phyloP scores from a whole-genome alignment of 2,329 filamentous ascomycete genomes.

The Epichloe coenophiala region DNA sequence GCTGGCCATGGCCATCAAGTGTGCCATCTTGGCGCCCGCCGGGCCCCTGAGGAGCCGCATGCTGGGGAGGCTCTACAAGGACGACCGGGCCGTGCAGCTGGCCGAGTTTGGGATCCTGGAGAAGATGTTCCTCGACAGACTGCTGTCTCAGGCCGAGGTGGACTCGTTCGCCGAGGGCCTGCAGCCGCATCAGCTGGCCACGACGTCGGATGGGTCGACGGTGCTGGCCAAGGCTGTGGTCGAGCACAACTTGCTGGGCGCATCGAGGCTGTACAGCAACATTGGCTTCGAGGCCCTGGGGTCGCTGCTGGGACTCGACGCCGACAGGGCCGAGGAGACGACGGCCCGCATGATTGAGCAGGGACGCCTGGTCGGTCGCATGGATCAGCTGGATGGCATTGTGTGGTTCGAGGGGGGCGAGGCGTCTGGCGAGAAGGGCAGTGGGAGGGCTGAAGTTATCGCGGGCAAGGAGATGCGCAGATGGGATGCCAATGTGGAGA shows the following conservation, averaged over 20 bases:
- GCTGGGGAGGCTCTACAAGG: conserved; percentile 79
- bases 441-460: conserved; percentile 47
- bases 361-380: conserved; percentile 71
- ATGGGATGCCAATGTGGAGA: conserved; percentile 84
- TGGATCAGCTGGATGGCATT: conserved; percentile 82
- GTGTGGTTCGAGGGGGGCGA: conserved; percentile 76
- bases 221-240: conserved; percentile 88
- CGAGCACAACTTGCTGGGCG: conserved; percentile 87
- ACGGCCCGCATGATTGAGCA: conserved; percentile 95
- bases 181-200: conserved; percentile 77
- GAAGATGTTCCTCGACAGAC: conserved; percentile 90
- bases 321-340: conserved; percentile 75
- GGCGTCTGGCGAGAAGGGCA: conserved; percentile 54
- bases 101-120: conserved; percentile 81
- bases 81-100: conserved; percentile 65
- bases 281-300: conserved; percentile 66
- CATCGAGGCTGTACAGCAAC: conserved; percentile 66
- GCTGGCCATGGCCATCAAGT: conserved; percentile 76
- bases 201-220: conserved; percentile 79
- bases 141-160: conserved; percentile 72
- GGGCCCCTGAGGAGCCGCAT: conserved; percentile 71
- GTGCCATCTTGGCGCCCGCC: conserved; percentile 82
- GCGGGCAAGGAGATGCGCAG: conserved; percentile 61
- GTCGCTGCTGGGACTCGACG: conserved; percentile 61
- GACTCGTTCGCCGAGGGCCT: conserved; percentile 71